These are phyloP conservation scores for Colletotrichum theobromicola DNA, from an alignment of 2,329 filamentous ascomycete genomes.

Conservation along the genomic window DNA sequence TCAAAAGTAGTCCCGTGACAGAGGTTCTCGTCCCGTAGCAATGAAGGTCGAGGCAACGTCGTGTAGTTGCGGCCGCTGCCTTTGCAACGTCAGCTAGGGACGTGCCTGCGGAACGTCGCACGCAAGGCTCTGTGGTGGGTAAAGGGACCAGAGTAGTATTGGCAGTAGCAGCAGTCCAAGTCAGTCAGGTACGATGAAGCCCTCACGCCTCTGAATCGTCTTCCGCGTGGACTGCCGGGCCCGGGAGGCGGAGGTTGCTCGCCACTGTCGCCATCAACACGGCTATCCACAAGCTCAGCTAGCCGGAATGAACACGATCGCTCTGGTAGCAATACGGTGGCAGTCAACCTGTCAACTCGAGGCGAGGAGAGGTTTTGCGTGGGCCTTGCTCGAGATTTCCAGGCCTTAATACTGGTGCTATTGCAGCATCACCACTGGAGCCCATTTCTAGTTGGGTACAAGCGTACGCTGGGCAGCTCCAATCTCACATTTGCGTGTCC, in stretches of 20 bases:
- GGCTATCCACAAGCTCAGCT: not conserved
- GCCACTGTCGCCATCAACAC: not conserved
- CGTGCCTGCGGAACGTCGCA: not conserved
- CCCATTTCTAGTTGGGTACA: not conserved
- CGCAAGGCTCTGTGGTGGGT: not conserved
- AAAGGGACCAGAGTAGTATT: not conserved
- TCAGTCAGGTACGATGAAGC: not conserved
- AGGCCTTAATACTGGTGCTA: slow-evolving; percentile 5
- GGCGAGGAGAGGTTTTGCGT: not conserved
- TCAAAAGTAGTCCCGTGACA: not conserved
- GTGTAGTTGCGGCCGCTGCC: not conserved
- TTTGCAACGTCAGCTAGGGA: not conserved
- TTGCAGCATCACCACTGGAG: slow-evolving; percentile 15
- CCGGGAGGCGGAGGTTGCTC: not conserved
- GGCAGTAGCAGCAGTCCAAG: not conserved
- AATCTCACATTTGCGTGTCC: not conserved
- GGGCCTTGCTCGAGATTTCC: not conserved
- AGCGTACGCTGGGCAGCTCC: not conserved
- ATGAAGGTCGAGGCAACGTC: not conserved
- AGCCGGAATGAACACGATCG: not conserved
- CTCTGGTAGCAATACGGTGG: not conserved
- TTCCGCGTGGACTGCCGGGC: not conserved
- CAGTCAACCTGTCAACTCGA: not conserved
- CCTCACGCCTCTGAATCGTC: not conserved
- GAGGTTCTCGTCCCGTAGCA: not conserved